A percentile compares a stretch with the other conserved stretches of the same genome.
These are phyloP conservation scores for Wickerhamiella dianesei DNA, from an alignment of 805 yeast species.

Conservation along the genomic window DNA sequence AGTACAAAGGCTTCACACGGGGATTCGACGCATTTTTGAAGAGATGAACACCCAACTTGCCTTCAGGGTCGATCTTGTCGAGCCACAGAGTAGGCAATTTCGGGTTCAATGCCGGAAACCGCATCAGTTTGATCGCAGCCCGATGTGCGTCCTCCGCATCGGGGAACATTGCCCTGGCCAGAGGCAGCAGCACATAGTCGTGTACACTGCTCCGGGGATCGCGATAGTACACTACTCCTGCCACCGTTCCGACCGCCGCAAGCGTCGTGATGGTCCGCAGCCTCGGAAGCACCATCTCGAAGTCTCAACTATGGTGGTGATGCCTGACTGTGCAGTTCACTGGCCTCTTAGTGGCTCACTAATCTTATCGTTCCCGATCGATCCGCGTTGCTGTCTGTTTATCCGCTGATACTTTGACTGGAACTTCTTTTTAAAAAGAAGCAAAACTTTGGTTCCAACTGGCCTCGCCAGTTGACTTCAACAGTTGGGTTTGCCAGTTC, in stretches of 20 bases:
- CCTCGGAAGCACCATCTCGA: slow-evolving; percentile 3
- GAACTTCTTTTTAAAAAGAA: no score
- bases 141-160: slow-evolving; percentile 82
- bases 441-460: no score
- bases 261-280: slow-evolving; percentile 13
- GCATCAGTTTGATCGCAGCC: slow-evolving; percentile 57
- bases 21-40: slow-evolving; percentile 19
- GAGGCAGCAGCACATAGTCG: slow-evolving; percentile 69
- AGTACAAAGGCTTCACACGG: slow-evolving; percentile 23
- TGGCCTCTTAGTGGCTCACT: background rate
- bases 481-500: no score
- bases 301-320: background rate
- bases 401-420: no score
- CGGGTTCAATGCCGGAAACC: slow-evolving; percentile 28
- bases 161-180: slow-evolving; percentile 44
- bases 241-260: slow-evolving; percentile 15
- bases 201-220: slow-evolving; percentile 77
- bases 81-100: slow-evolving; percentile 20
- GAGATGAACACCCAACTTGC: slow-evolving; percentile 19
- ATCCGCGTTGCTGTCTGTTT: no score
- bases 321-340: background rate
- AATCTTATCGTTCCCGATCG: background rate
- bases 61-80: slow-evolving; percentile 21
- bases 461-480: no score
- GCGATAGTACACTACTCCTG: slow-evolving; percentile 40